These are phyloP conservation scores for Euphorbia tirucalli DNA, from an alignment of 345 rosid species.

Conservation along the genomic window DNA sequence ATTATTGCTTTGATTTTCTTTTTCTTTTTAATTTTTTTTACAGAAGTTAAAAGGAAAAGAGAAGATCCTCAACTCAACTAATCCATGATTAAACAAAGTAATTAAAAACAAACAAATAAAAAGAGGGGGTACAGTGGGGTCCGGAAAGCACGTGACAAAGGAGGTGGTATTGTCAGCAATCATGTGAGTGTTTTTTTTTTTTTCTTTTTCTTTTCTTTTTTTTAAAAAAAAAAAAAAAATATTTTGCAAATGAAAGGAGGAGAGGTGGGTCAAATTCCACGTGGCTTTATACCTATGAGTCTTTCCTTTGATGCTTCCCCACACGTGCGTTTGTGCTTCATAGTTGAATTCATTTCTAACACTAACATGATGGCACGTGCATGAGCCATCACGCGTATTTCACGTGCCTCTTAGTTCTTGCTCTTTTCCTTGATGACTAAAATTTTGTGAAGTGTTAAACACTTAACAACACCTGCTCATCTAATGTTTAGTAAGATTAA, in stretches of 20 bases:
- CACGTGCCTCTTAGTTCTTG: not conserved
- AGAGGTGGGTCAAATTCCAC: conserved; percentile 30
- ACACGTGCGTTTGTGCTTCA: conserved; percentile 44
- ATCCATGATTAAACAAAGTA: not conserved
- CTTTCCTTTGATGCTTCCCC: conserved; percentile 34
- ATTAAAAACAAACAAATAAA: not conserved
- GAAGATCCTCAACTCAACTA: not conserved
- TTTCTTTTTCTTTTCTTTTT: not conserved
- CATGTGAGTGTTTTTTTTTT: conserved; percentile 43
- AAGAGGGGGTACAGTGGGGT: conserved; percentile 14
- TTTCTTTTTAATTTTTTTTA: not conserved
- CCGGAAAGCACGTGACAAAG: conserved; percentile 58
- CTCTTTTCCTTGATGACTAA: not conserved
- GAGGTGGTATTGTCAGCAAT: conserved; percentile 50
- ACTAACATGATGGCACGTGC: conserved; percentile 43
- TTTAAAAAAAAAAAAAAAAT: no score
- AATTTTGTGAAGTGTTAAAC: no score
- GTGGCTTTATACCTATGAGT: conserved; percentile 29
- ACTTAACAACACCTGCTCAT: no score
- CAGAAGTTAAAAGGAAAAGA: not conserved
- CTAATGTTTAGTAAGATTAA: no score
- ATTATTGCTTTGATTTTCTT: conserved; percentile 8
- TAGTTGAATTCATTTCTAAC: conserved; percentile 11
- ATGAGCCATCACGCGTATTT: conserved; percentile 19
- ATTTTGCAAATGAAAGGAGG: conserved; percentile 1